These are phyloP conservation scores for Eucalyptus tenuipes DNA, from an alignment of 345 rosid genomes.

Conservation along the genomic window DNA sequence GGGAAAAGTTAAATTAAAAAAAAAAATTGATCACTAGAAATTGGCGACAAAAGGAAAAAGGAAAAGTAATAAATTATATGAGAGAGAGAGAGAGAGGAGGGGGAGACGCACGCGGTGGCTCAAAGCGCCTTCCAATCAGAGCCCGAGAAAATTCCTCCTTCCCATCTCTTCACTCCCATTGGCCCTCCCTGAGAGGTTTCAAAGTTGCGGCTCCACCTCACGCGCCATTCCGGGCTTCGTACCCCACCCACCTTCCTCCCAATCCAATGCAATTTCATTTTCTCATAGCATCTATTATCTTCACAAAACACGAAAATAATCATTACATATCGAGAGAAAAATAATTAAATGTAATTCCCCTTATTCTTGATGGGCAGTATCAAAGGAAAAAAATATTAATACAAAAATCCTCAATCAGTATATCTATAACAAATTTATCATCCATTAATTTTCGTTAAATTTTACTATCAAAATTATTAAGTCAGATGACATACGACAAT, in stretches of 20 bases:
- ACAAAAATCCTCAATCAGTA: accelerated
- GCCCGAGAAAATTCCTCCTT: neutral
- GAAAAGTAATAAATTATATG: neutral
- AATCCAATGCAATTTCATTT: neutral
- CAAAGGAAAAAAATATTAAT: no score
- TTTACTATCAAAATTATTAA: accelerated
- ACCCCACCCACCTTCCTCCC: neutral
- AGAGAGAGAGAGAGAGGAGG: neutral
- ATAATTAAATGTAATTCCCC: neutral
- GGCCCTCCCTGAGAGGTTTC: neutral
- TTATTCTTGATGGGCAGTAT: accelerated
- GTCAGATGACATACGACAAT: accelerated
- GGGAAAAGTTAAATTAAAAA: neutral
- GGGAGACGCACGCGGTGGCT: neutral
- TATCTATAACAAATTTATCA: accelerated
- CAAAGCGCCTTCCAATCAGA: neutral
- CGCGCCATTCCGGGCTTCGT: neutral
- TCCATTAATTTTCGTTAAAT: accelerated
- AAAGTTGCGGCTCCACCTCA: neutral
- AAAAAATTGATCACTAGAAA: neutral
- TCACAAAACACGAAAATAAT: neutral
- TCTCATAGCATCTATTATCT: neutral
- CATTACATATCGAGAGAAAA: neutral
- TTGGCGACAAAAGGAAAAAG: neutral
- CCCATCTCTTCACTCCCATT: neutral